Evolutionary conservation across 2,329 filamentous ascomycete species (phyloP).

Genomic region (Aspergillus sp.): DNA sequence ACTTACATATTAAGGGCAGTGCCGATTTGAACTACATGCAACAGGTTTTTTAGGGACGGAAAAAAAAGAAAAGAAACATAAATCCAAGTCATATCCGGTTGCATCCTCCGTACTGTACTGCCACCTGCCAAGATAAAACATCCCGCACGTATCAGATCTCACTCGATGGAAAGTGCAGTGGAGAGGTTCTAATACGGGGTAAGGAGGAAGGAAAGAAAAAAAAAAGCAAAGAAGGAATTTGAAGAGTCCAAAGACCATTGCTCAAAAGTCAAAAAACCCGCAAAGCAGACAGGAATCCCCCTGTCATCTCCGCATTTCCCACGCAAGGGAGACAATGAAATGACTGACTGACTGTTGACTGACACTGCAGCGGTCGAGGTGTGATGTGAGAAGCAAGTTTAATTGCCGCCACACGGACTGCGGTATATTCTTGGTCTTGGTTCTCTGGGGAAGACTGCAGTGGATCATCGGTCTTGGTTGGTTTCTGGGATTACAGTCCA

Average conservation of each 20-base stretch:
- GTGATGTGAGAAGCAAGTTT: neutral
- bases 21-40: no score
- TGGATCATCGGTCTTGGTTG: no score
- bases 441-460: no score
- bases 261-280: neutral
- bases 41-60: no score
- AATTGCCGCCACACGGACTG: neutral
- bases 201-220: no score
- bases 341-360: neutral
- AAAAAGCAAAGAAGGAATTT: no score
- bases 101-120: no score
- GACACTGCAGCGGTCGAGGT: neutral
- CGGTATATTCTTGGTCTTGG: no score
- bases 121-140: neutral
- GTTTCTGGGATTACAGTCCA: no score
- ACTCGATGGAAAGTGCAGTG: neutral
- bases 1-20: no score
- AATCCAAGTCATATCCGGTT: no score
- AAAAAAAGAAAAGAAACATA: no score
- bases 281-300: neutral
- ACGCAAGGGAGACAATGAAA: conserved; percentile 13
- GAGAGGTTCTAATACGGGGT: neutral
- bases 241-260: neutral
- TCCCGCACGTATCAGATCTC: neutral
- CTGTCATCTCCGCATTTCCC: conserved; percentile 19